Percentiles rank a stretch among this genome's conserved stretches.
Conservation (phyloP, 2,329 filamentous ascomycete species). For the Cladosporium sp. region DNA sequence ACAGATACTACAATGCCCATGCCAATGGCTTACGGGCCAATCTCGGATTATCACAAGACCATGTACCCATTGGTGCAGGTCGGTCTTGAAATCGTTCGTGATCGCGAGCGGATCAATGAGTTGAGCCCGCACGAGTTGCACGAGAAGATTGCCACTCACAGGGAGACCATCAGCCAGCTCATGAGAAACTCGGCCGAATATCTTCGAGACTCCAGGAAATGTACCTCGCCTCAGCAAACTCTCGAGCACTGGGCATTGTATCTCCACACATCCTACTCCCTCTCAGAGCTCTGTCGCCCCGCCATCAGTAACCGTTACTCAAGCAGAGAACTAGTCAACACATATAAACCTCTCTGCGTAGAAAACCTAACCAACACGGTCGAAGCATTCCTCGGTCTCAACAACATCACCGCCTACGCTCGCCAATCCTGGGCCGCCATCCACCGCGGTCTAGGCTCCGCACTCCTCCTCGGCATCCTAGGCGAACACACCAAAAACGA, state of each 20-base stretch:
- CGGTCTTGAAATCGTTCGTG: slow-evolving; percentile 56
- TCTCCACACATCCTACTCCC: slow-evolving; percentile 58
- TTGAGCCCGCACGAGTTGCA: slow-evolving; percentile 46
- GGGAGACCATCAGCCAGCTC: slow-evolving; percentile 53
- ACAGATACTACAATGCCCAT: slow-evolving; percentile 43
- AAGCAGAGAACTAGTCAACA: slow-evolving; percentile 41
- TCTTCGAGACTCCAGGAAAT: slow-evolving; percentile 50
- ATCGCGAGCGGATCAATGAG: slow-evolving; percentile 46
- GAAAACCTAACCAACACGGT: slow-evolving; percentile 52
- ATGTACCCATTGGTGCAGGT: slow-evolving; percentile 54
- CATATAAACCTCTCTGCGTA: slow-evolving; percentile 49
- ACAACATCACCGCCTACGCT: slow-evolving; percentile 43
- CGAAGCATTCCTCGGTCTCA: slow-evolving; percentile 57
- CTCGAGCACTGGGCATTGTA: slow-evolving; percentile 58
- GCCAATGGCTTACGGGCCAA: slow-evolving; percentile 37
- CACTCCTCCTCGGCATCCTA: slow-evolving; percentile 35
- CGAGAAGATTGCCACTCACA: slow-evolving; percentile 50
- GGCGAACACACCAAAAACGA: slow-evolving; percentile 44
- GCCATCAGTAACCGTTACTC: slow-evolving; percentile 49
- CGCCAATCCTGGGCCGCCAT: slow-evolving; percentile 33
- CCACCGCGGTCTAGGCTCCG: slow-evolving; percentile 38
- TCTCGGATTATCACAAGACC: slow-evolving; percentile 53
- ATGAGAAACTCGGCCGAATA: slow-evolving; percentile 55
- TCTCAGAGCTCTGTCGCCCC: slow-evolving; percentile 58
- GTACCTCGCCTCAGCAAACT: slow-evolving; percentile 47